A percentile compares a stretch with the other conserved stretches of the same genome.
Conservation (phyloP, 192 early-diverging fungal genomes). For the Allomyces macrogynus region DNA sequence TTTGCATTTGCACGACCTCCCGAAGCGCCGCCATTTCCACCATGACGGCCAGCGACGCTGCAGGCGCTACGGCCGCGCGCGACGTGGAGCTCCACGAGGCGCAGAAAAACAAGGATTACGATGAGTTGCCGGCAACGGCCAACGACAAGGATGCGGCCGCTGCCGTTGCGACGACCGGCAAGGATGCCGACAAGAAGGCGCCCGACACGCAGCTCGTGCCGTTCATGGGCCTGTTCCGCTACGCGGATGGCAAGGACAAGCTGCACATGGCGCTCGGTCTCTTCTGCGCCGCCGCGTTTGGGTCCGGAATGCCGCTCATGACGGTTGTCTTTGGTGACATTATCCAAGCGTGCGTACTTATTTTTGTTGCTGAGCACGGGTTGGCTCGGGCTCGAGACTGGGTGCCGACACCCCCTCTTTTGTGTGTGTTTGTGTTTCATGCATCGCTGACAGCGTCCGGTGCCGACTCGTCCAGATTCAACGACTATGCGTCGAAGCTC, state of each 20-base stretch:
- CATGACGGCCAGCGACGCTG: no score
- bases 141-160: no score
- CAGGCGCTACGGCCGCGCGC: no score
- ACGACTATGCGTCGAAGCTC: constrained; percentile 7
- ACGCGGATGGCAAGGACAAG: constrained; percentile 35
- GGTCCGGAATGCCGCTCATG: constrained; percentile 20
- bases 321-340: constrained; percentile 21
- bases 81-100: no score
- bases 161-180: background rate
- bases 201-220: constrained; percentile 26
- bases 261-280: constrained; percentile 22
- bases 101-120: no score
- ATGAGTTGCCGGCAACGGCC: no score
- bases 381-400: constrained; percentile 7
- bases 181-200: constrained; percentile 10
- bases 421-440: no score
- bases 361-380: constrained; percentile 9
- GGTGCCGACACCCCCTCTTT: constrained; percentile 5
- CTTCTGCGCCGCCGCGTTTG: constrained; percentile 5
- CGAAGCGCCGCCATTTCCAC: no score
- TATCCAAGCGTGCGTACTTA: constrained; percentile 18
- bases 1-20: no score
- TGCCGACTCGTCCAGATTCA: constrained; percentile 8
- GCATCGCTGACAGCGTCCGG: constrained; percentile 13
- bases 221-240: constrained; percentile 43